Conservation (phyloP, 768 basidiomycete species). For the Collybiopsis luxurians region DNA sequence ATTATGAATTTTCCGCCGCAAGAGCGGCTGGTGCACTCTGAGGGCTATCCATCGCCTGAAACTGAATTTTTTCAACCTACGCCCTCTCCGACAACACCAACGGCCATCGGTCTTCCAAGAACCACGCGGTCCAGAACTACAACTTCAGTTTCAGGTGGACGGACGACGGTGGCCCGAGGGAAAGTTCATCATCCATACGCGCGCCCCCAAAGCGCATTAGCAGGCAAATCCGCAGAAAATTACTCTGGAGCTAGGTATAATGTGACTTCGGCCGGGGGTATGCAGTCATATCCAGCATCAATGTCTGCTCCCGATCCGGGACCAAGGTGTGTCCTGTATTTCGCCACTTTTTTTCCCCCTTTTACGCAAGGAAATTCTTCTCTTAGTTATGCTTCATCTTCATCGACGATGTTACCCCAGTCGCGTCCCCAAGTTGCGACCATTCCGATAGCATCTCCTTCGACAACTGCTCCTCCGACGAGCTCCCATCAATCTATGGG, state of each 20-base stretch:
- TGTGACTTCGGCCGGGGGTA: neutral
- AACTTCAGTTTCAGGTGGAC: neutral
- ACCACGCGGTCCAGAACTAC: neutral
- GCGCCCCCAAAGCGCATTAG: neutral
- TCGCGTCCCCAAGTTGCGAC: neutral
- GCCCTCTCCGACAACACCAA: slow-evolving; percentile 1
- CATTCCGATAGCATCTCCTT: neutral
- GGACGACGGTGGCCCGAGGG: neutral
- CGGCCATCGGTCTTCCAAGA: neutral
- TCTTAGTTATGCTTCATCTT: neutral
- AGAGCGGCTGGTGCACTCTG: neutral
- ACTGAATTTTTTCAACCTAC: neutral
- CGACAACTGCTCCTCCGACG: neutral
- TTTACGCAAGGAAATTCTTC: neutral
- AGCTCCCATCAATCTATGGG: neutral
- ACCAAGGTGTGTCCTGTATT: neutral
- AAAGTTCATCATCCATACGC: neutral
- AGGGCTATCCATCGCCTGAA: slow-evolving; percentile 2
- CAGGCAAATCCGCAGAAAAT: neutral
- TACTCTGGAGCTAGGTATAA: neutral
- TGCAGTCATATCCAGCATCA: slow-evolving; percentile 2
- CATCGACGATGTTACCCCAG: neutral
- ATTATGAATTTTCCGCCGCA: neutral
- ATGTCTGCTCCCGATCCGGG: neutral
- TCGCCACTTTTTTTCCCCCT: neutral